These are phyloP conservation scores for Kwoniella shandongensis DNA, from an alignment of 768 basidiomycete species.

Conservation along the genomic window DNA sequence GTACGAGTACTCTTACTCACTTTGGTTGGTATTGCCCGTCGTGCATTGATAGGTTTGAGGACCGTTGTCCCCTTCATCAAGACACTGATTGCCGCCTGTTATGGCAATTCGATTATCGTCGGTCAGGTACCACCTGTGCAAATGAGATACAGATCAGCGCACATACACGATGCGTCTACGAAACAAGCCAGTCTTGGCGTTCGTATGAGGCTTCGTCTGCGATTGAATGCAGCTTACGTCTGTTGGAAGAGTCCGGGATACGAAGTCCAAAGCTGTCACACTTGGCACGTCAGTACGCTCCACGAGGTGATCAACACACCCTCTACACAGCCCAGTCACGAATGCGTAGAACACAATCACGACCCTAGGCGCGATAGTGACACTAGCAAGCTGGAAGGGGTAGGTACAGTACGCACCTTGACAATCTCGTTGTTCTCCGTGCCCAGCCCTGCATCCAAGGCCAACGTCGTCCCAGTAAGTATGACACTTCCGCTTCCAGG, in stretches of 20 bases:
- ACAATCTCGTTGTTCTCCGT: slow-evolving; percentile 13
- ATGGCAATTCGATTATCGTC: slow-evolving; percentile 27
- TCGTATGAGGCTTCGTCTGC: too few species aligned
- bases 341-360: too few species aligned
- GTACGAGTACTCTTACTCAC: too few species aligned
- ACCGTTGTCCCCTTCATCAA: slow-evolving; percentile 24
- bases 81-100: slow-evolving; percentile 39
- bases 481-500: slow-evolving; percentile 16
- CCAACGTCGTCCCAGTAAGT: slow-evolving; percentile 9
- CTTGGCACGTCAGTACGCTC: background rate
- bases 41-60: slow-evolving; percentile 51
- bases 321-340: too few species aligned
- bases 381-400: too few species aligned
- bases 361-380: too few species aligned
- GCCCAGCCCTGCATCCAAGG: slow-evolving; percentile 15
- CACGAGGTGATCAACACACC: too few species aligned
- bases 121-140: slow-evolving; percentile 25
- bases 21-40: slow-evolving; percentile 49
- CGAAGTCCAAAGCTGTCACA: slow-evolving; percentile 11
- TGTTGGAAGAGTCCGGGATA: slow-evolving; percentile 19
- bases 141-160: too few species aligned
- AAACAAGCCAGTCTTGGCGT: too few species aligned
- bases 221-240: slow-evolving; percentile 5
- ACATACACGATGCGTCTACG: too few species aligned
- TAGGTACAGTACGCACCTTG: too few species aligned